Base-by-base conservation (phyloP, 2,329 filamentous ascomycete genomes). In the Hymenoscyphus salicellus region DNA sequence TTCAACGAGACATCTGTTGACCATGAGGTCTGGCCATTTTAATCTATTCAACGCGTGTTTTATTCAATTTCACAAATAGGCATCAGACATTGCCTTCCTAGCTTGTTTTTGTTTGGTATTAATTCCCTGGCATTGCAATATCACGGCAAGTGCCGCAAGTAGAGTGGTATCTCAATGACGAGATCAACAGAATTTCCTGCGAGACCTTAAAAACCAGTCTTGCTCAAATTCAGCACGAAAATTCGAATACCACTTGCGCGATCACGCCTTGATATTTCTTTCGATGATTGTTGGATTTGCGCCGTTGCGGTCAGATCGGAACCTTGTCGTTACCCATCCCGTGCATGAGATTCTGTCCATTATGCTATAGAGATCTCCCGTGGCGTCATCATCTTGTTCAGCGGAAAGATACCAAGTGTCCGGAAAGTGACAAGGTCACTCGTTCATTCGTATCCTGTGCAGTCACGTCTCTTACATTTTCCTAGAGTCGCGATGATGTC, bases 331-430 rank as follows among this genome's bases (percentile, higher is more conserved):
- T 52, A 26, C 20, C 46, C 46, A 52, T 20, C 23, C 11, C 46
- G 3, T 52, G 46, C 46, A 28, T 52, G 20, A 26, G 20, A 52
- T 26, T 52, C 3, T 28, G 4, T 23, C 20, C 46, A 26, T 52
- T 52, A 28, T 52, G 46, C 46, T 20, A 52, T 23, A 52, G 43
- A 49, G 46, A 52, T 52, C 46, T 20, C 46, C 5, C 20, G 46
- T 52, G 46, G 46, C n/a, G 46, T 52, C 46, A 52, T 52, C 14
- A 52, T 23, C 46, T 49, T 52, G 46, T 52, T 52, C 23, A 52
- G 20, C n/a, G 23, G 23, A 23, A 14, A 52, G 46, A 17, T 52
- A 26, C 20, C 46, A 52, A 52, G 46, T 23, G 46, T 38, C 14
- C 33, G 33, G 33, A 38, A 38, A 38, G 33, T 23, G 43, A 49